A percentile compares a stretch with the other conserved stretches of the same genome.
These are phyloP conservation scores for Microbotryum scabiosae DNA, from an alignment of 1,284 basidiomycete genomes.

Conservation along the genomic window DNA sequence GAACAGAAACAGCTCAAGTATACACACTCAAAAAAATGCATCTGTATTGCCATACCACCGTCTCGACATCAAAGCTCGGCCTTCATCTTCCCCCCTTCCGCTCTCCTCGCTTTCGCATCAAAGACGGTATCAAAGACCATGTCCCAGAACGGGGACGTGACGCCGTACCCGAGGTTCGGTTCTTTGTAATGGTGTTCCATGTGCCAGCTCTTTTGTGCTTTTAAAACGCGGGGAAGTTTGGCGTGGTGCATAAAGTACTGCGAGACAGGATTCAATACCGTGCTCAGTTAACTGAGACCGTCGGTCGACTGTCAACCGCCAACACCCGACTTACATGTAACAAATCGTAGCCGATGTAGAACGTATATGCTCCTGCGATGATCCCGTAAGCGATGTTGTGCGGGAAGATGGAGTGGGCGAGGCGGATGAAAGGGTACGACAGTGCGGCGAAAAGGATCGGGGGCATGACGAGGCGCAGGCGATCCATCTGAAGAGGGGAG, in stretches of 20 bases:
- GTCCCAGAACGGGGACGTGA: constrained; percentile 93
- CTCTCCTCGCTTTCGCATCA: background rate
- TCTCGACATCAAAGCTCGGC: too few relatives aligned
- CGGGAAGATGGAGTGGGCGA: constrained; percentile 79
- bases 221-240: constrained; percentile 69
- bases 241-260: constrained; percentile 8
- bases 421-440: constrained; percentile 77
- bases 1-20: too few relatives aligned
- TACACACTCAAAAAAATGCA: too few relatives aligned
- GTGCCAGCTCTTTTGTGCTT: constrained; percentile 93
- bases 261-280: background rate
- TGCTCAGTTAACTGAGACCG: background rate
- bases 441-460: constrained; percentile 72
- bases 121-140: constrained; percentile 70
- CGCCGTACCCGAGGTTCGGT: constrained; percentile 91
- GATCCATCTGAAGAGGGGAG: constrained; percentile 42
- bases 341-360: constrained; percentile 48
- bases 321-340: constrained; percentile 8
- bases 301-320: background rate
- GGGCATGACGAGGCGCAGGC: constrained; percentile 90
- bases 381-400: constrained; percentile 79
- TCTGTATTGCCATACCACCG: too few relatives aligned
- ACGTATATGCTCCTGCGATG: constrained; percentile 81
- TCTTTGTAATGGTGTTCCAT: constrained; percentile 97
- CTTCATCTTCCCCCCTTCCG: too few relatives aligned